phyloP scores from a whole-genome alignment of 495 filamentous ascomycete genomes.

The Glonium stellatum region DNA sequence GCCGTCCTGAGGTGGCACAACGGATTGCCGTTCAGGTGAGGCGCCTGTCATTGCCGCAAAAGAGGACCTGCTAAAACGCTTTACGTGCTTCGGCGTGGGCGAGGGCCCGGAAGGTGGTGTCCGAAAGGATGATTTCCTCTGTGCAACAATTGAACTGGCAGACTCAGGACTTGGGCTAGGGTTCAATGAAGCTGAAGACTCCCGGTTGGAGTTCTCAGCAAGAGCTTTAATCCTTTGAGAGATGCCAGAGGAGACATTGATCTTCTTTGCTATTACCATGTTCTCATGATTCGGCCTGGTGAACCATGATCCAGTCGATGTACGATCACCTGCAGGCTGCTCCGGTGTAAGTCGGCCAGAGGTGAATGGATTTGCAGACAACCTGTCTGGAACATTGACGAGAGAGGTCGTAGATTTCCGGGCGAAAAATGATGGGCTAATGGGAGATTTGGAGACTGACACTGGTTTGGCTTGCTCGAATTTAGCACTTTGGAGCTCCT shows the following conservation, averaged over 20 bases:
- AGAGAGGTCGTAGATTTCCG: slow-evolving; percentile 30
- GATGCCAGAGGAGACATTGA: slow-evolving; percentile 80
- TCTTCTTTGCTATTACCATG: slow-evolving; percentile 56
- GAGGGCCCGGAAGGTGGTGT: slow-evolving; percentile 19
- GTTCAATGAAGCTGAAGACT: slow-evolving; percentile 27
- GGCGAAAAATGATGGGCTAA: slow-evolving; percentile 56
- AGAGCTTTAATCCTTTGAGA: slow-evolving; percentile 85
- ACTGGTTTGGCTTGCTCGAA: slow-evolving; percentile 79
- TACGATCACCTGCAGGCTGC: slow-evolving; percentile 5
- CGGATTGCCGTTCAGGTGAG: slow-evolving; percentile 17
- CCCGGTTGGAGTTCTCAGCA: slow-evolving; percentile 36
- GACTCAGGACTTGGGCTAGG: slow-evolving; percentile 21
- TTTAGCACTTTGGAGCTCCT: slow-evolving; percentile 76
- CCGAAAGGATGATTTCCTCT: slow-evolving; percentile 28
- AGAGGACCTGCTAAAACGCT: slow-evolving; percentile 16
- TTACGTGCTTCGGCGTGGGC: slow-evolving; percentile 10
- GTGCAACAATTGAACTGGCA: slow-evolving; percentile 24
- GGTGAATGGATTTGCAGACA: slow-evolving; percentile 3
- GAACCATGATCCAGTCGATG: slow-evolving; percentile 20
- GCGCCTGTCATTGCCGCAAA: slow-evolving; percentile 19
- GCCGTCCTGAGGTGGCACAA: slow-evolving; percentile 19
- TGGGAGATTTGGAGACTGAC: slow-evolving; percentile 75
- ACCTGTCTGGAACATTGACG: slow-evolving; percentile 14
- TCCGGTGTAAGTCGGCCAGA: slow-evolving; percentile 18
- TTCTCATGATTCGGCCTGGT: slow-evolving; percentile 20